phyloP scores from a whole-genome alignment of 345 rosid species.

The Lepidium aucheri region DNA sequence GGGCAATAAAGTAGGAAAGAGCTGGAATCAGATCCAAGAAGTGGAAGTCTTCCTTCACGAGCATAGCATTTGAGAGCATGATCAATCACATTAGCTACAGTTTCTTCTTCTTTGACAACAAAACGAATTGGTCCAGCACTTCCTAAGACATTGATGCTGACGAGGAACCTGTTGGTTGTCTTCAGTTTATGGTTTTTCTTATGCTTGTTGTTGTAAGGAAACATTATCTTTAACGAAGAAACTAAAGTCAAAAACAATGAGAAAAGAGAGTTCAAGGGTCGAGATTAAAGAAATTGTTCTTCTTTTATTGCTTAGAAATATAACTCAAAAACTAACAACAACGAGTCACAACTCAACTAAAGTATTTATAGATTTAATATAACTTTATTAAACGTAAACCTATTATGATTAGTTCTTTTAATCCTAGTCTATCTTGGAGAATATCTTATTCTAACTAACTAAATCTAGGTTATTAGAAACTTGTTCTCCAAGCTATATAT shows the following conservation, averaged over 20 bases:
- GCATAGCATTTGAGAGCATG: conserved; percentile 67
- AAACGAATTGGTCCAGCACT: conserved; percentile 94
- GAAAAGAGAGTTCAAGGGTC: conserved; percentile 49
- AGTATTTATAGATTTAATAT: too few relatives aligned
- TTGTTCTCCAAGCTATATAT: too few relatives aligned
- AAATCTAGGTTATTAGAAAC: too few relatives aligned
- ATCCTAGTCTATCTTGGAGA: too few relatives aligned
- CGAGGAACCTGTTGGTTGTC: conserved; percentile 50
- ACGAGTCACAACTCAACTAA: too few relatives aligned
- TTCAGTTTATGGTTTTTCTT: conserved; percentile 46
- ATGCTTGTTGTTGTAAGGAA: conserved; percentile 71
- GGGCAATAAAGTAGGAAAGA: conserved; percentile 66
- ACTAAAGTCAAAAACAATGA: not conserved
- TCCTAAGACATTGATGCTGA: conserved; percentile 69
- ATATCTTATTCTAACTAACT: too few relatives aligned
- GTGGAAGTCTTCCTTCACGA: conserved; percentile 80
- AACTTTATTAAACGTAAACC: too few relatives aligned
- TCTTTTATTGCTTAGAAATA: too few relatives aligned
- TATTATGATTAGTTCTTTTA: too few relatives aligned
- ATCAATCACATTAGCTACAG: conserved; percentile 64
- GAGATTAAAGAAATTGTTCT: too few relatives aligned
- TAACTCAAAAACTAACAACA: too few relatives aligned
- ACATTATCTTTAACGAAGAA: conserved; percentile 28
- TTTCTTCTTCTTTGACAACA: conserved; percentile 68
- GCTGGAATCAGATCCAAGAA: conserved; percentile 63